Percentiles rank a stretch among this genome's conserved stretches.
These are phyloP conservation scores for Eimeria necatrix DNA, from an alignment of 169 alveolate species.

Conservation along the genomic window DNA sequence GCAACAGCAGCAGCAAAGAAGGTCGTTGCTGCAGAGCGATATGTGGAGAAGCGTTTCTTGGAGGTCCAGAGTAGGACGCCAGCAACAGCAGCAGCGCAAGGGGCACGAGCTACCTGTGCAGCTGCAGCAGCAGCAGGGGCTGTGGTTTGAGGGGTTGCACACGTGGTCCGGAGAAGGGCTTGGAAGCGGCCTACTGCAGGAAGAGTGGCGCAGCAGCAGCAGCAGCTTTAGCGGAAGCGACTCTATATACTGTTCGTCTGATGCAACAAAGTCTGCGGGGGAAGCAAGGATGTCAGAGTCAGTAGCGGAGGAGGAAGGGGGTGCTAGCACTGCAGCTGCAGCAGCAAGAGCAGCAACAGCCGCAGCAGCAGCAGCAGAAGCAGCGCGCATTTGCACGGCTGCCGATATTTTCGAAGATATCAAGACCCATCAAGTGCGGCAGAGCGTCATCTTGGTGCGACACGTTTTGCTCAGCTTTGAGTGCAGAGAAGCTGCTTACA, in stretches of 20 bases:
- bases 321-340: conserved; percentile 4
- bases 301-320: neutral
- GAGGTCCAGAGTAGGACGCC: conserved; percentile 12
- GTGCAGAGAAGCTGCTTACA: neutral
- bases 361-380: conserved; percentile 66
- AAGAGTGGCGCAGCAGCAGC: conserved; percentile 61
- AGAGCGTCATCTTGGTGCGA: conserved; percentile 58
- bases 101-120: conserved; percentile 24
- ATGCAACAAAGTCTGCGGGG: neutral
- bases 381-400: conserved; percentile 6
- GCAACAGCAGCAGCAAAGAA: conserved; percentile 64
- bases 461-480: conserved; percentile 64
- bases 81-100: conserved; percentile 41
- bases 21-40: conserved; percentile 29
- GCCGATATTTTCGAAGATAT: conserved; percentile 46
- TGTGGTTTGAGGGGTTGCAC: conserved; percentile 73
- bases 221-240: conserved; percentile 41
- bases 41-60: conserved; percentile 33
- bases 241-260: conserved; percentile 22
- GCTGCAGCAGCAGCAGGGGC: conserved; percentile 74
- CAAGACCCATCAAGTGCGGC: conserved; percentile 26
- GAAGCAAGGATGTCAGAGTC: conserved; percentile 8
- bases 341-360: conserved; percentile 70
- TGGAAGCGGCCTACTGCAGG: conserved; percentile 26
- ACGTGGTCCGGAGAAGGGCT: conserved; percentile 62